Evolutionary conservation across 2,329 filamentous ascomycete genomes (phyloP).

Genomic region (Colletotrichum tamarilloi): DNA sequence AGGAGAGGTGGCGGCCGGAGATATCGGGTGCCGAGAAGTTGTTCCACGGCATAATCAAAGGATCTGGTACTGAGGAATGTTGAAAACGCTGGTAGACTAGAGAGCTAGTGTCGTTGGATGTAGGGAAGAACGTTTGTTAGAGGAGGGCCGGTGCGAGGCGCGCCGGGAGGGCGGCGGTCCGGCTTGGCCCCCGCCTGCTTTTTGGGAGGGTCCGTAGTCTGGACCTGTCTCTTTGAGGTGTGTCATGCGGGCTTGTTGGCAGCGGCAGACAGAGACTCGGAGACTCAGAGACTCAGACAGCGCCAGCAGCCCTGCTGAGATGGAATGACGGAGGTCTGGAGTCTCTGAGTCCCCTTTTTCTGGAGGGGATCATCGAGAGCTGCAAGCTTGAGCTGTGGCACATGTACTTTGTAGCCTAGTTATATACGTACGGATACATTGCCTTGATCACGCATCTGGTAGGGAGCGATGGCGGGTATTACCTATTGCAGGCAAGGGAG

Average conservation of each 20-base stretch:
- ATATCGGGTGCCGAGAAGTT: background rate
- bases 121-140: background rate
- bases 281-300: background rate
- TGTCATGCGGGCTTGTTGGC: background rate
- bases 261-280: no score
- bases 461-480: background rate
- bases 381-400: background rate
- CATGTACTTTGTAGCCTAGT: no score
- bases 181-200: slow-evolving; percentile 11
- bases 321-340: background rate
- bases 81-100: background rate
- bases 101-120: background rate
- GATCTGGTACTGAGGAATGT: background rate
- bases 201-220: background rate
- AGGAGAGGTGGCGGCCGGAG: background rate
- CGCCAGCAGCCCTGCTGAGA: background rate
- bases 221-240: background rate
- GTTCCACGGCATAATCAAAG: background rate
- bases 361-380: background rate
- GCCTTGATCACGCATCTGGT: background rate
- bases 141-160: slow-evolving; percentile 11
- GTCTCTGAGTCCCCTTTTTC: background rate
- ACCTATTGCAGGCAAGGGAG: background rate
- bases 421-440: background rate
- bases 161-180: slow-evolving; percentile 20